Base-by-base conservation (phyloP, 108 stramenopile genomes). In the Cylindrotheca closterium region DNA sequence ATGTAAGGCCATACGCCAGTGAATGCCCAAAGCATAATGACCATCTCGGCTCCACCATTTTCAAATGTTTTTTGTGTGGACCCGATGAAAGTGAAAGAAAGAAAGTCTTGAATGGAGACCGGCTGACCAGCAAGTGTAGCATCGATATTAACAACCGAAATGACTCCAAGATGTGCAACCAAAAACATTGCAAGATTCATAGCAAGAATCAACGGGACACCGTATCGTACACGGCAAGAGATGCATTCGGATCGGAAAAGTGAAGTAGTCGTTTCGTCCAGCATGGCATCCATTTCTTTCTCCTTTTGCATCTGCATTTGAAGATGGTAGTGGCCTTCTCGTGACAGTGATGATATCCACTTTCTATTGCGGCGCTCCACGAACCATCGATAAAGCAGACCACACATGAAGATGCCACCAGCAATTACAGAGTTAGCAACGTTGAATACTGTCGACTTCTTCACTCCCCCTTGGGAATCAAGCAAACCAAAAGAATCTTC, bases 1-100 rank as follows among this genome's bases (percentile, higher is more conserved):
- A 83, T 61, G 67, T 91, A 91, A 8, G 89, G 86, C 89, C 89
- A 91, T 4, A 86, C 63, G 10, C 89, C 85, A 18, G 82, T 62
- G 68, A 87, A 87, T 0, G 84, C 58, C 32, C 82, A 80, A 2
- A 91, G 55, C 31, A 91, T 34, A 48, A 91, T 65, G 4, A 83
- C 78, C 60, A 91, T 60, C 25, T 77, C 74, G 18, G 74, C 81
- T n/a, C 84, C 86, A 3, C 89, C 89, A 29, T 81, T 85, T 5
- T 75, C 28, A 67, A 75, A 90, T 58, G 85, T 81, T 0, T 83
- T 74, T 34, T 60, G 57, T 1, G 75, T 77, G 19, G 84, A 82
- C 8, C 68, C 56, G 30, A 77, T 76, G 68, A 87, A 80, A 1
- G 55, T 58, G 56, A 90, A 90, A 37, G 83, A 78, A 32, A 85